Evolutionary conservation across 2,329 filamentous ascomycete genomes (phyloP), one percentile per base, ranked within the genome.

Genomic region (Diaporthe helianthi): DNA sequence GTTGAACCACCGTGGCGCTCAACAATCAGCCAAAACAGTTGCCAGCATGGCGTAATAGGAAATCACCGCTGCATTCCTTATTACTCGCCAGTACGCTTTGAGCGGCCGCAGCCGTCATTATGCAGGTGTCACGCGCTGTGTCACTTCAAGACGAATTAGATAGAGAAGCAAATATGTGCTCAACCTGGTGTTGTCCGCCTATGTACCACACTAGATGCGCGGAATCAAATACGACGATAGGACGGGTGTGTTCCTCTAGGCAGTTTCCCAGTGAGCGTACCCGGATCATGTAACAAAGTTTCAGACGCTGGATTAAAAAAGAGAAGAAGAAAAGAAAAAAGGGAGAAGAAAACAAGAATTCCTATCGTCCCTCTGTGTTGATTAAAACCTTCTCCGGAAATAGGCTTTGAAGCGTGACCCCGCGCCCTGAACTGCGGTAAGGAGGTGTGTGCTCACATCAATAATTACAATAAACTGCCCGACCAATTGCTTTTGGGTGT

Each of bases 401-500:
- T 49, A 49, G 26, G 24, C 41, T 61, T 24, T 24, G 29, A n/a
- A 7, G 36, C 49, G 7, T 33, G 58, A 26, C 19, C 38, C 38
- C 24, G 31, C 19, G 55, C 41, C 33, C 7, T 49, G 7, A n/a
- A 31, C 13, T 49, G 41, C n/a, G 44, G 41, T 49, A 19, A 41
- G 33, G 36, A 58, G 58, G 58, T 38, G 38, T 65, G 41, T 65
- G 51, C 47, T 65, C 51, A 66, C 69, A 71, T 71, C 60, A 70
- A 66, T 68, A 67, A 71, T 49, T 71, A 71, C 70, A 68, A 52
- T 31, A 53, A 61, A 26, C 44, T 64, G 53, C 53, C 53, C 53
- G 46, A 69, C 64, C 38, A n/a, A 68, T 54, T 54, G 63, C 68
- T 54, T 65, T 53, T 33, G 22, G 47, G 41, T 63, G 47, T 31